Evolutionary conservation across 2,329 filamentous ascomycete genomes (phyloP), one percentile per base, ranked within the genome.

Genomic region (Trichoderma sp.): DNA sequence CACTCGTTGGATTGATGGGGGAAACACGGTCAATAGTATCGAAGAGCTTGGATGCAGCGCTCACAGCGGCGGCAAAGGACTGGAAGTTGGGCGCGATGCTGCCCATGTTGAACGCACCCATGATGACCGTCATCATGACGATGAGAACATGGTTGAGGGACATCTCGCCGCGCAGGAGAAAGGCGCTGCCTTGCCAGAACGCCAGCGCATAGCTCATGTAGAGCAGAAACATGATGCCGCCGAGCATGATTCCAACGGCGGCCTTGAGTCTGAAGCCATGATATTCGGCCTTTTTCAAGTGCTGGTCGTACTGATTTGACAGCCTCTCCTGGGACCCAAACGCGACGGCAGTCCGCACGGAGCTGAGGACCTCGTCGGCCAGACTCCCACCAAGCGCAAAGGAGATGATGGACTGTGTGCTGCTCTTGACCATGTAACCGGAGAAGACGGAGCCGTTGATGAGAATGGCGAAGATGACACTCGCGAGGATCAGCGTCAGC

Each of bases 261-360:
- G 84, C 80, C 80, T 97, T 94, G 73, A 90, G 85, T 71, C 87
- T 90, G 77, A 87, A 88, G 21, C 94, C 95, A 74, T 85, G 92
- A 70, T 82, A 85, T 73, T 95, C 89, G 15, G 93, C 93, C 63
- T 85, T 83, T 50, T 78, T 78, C 39, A 98, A 81, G 74, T 96
- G 91, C 2, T 74, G 75, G 71, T 96, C 91, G 74, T 98, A 98
- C 75, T 94, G 90, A 68, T 84, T 84, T 12, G 94, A 92, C n/a
- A 98, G 84, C 68, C 94, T 93, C 64, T 94, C 90, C 76, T 98
- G 93, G 0, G 93, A 97, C 50, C 92, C 92, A 73, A 97, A 99
- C 34, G 95, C 95, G 7, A 92, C 88, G 7, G 94, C 91, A 73
- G 96, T 98, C 68, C 95, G 88, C 70, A 98, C 90, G 1, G 93